A percentile compares a stretch with the other conserved stretches of the same genome.
phyloP scores from a whole-genome alignment of 345 rosid species.

The Eucalyptus globulus region DNA sequence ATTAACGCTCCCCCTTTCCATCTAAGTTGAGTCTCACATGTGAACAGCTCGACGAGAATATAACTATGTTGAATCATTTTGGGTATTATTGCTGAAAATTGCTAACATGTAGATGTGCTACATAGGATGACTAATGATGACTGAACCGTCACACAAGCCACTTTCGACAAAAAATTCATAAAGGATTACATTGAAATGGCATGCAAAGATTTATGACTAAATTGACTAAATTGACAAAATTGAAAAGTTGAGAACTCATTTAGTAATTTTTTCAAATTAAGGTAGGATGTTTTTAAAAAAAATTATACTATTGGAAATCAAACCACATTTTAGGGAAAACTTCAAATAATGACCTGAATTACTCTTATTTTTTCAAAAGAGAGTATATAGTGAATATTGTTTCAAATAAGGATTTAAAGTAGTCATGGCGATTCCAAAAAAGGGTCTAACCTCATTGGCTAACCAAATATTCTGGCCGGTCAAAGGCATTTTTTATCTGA shows the following conservation, averaged over 20 bases:
- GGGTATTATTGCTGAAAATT: too few relatives aligned
- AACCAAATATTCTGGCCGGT: too few relatives aligned
- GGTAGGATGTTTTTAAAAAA: neutral
- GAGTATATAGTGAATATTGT: neutral
- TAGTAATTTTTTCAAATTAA: neutral
- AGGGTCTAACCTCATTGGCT: too few relatives aligned
- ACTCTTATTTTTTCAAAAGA: neutral
- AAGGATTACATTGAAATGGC: neutral
- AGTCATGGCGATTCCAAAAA: too few relatives aligned
- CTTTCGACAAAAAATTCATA: neutral
- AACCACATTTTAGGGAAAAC: too few relatives aligned
- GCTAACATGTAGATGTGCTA: neutral
- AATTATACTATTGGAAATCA: neutral
- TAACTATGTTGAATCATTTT: neutral
- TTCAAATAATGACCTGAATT: neutral
- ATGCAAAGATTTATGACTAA: neutral
- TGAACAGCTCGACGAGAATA: neutral
- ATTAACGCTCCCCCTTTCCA: neutral
- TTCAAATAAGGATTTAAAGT: neutral
- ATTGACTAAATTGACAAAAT: neutral
- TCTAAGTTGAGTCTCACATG: neutral
- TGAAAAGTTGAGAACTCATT: neutral
- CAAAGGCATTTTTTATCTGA: too few relatives aligned
- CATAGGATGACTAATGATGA: neutral
- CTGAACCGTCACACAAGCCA: fast-evolving